phyloP scores from a whole-genome alignment of 192 early-diverging fungal species.

The Thoreauomyces humboldtii region DNA sequence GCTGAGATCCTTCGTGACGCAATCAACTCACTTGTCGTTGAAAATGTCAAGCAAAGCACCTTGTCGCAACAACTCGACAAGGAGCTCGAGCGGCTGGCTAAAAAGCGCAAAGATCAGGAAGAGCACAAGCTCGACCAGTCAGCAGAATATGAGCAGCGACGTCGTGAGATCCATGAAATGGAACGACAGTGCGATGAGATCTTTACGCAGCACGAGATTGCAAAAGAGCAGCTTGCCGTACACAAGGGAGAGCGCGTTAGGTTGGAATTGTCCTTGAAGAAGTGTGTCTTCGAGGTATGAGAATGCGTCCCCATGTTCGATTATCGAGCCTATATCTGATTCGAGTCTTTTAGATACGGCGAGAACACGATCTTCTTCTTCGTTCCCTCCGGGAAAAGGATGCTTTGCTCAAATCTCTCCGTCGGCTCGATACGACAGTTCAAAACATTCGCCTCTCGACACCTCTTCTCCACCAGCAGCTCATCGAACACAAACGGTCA shows the following conservation, averaged over 20 bases:
- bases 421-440: slow-evolving; percentile 54
- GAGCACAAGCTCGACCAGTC: slow-evolving; percentile 51
- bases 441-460: slow-evolving; percentile 57
- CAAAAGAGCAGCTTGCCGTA: slow-evolving; percentile 56
- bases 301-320: too few relatives aligned
- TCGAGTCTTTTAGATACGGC: too few relatives aligned
- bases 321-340: too few relatives aligned
- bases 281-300: slow-evolving; percentile 47
- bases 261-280: slow-evolving; percentile 47
- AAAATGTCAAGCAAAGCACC: slow-evolving; percentile 55
- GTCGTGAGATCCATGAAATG: slow-evolving; percentile 56
- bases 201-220: slow-evolving; percentile 60
- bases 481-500: slow-evolving; percentile 37
- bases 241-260: slow-evolving; percentile 54
- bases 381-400: slow-evolving; percentile 60
- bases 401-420: slow-evolving; percentile 47
- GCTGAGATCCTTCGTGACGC: slow-evolving; percentile 57
- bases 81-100: slow-evolving; percentile 51
- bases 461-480: slow-evolving; percentile 48
- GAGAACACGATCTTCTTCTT: slow-evolving; percentile 57
- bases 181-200: slow-evolving; percentile 59
- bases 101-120: slow-evolving; percentile 53
- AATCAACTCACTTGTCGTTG: slow-evolving; percentile 50
- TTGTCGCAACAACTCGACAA: slow-evolving; percentile 53
- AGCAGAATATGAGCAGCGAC: slow-evolving; percentile 52